Base-by-base conservation (phyloP, 1,139 yeast genomes). In the Geotrichum klebahnii region DNA sequence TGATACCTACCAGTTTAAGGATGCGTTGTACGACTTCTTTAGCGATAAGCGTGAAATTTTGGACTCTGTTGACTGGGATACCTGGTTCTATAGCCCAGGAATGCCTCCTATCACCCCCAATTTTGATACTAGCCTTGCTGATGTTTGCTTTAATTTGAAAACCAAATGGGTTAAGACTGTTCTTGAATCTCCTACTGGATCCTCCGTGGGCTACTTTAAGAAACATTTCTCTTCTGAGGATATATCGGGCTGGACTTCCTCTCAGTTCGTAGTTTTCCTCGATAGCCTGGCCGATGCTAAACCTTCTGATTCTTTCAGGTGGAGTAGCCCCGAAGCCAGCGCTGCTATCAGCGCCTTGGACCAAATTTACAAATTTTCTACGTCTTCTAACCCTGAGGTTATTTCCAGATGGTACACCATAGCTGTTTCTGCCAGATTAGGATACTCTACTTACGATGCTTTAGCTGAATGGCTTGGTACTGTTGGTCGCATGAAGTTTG, bases 401-500 rank as follows among this genome's bases (percentile, higher is more conserved):
- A 73, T 83, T 46, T 84, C 83, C 67, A 77, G 95, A 65, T 84
- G 88, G 82, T 86, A 75, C 66, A 72, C 80, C 53, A 73, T 89
- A 50, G 70, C 71, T 4, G 59, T 66, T 6, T 36, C 44, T n/a
- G 67, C 67, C 17, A 78, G 80, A 60, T 57, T 68, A 16, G 50
- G 51, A 8, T 66, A 72, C 33, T 71, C 73, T 50, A 61, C 64
- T 40, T 80, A 82, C 63, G 69, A 67, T 50, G 69, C 69, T 39
- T 69, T 86, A 44, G 89, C 94, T 5, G 78, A 79, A 50, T 89
- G 96, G 95, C 73, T 89, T 52, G 95, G 94, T 6, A 82, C 92
- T 2, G 94, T 88, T 24, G 97, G 97, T 20, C 79, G 97, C 73
- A 89, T 89, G 96, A 89, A 89, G 73, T 89, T 82, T 65, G 96